Percentiles rank a stretch among this genome's conserved stretches.
These are phyloP conservation scores for Castanea crenata DNA, from an alignment of 306 rosid species.

Conservation along the genomic window DNA sequence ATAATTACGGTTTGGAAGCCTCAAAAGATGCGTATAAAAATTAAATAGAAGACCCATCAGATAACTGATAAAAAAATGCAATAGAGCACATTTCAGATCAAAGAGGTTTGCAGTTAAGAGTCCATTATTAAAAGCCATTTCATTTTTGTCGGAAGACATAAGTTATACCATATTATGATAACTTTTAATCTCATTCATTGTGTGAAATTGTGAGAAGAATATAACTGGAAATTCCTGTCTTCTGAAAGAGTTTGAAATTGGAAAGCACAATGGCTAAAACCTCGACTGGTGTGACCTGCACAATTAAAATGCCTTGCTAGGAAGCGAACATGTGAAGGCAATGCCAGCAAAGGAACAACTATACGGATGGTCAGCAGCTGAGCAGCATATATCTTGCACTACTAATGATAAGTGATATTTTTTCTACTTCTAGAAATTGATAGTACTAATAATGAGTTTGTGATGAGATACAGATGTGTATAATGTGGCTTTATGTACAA, in stretches of 20 bases:
- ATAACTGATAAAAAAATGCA: slow-evolving; percentile 10
- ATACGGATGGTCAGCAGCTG: background rate
- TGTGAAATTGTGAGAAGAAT: no score
- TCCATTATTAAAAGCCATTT: background rate
- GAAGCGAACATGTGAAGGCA: background rate
- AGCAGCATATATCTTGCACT: background rate
- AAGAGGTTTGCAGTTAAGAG: background rate
- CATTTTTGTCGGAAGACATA: background rate
- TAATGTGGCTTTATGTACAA: background rate
- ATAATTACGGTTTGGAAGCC: slow-evolving; percentile 47
- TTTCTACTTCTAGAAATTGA: background rate
- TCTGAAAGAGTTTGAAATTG: background rate
- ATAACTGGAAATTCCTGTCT: background rate
- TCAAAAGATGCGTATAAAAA: slow-evolving; percentile 29
- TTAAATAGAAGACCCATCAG: slow-evolving; percentile 26
- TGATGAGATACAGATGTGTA: background rate
- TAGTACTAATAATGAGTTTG: background rate
- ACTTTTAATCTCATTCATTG: background rate
- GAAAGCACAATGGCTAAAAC: background rate
- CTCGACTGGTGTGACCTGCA: background rate
- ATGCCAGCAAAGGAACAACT: background rate
- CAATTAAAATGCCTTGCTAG: background rate
- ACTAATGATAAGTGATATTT: background rate
- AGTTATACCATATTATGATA: background rate
- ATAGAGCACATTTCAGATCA: background rate